A percentile compares a stretch with the other conserved stretches of the same genome.
phyloP scores from a whole-genome alignment of 2,329 filamentous ascomycete species.

The Xylaria sp. region DNA sequence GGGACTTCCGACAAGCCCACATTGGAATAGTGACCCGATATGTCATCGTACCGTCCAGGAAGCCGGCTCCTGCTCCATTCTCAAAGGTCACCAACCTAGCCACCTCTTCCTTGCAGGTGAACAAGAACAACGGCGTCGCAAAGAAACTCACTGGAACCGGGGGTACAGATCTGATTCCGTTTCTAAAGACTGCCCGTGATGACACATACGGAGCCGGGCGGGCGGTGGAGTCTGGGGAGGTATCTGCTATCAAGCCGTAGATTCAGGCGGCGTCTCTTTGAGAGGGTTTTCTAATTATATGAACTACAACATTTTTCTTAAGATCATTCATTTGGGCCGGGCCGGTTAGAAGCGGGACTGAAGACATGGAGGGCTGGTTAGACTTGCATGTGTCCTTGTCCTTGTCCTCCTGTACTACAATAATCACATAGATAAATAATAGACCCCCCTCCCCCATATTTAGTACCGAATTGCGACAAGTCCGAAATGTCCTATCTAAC shows the following conservation, averaged over 20 bases:
- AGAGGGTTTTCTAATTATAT: conserved; percentile 1
- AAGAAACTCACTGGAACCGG: conserved; percentile 81
- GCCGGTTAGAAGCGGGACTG: conserved; percentile 20
- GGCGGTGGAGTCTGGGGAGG: conserved; percentile 1
- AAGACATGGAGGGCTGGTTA: background rate
- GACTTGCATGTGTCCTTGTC: conserved; percentile 2
- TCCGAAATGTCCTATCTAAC: background rate
- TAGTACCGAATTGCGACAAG: background rate
- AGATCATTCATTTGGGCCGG: background rate
- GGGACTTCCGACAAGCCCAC: conserved; percentile 83
- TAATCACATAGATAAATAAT: background rate
- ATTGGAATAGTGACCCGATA: conserved; percentile 91
- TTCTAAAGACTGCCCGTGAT: conserved; percentile 87
- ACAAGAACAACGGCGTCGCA: conserved; percentile 20
- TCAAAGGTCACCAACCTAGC: conserved; percentile 55
- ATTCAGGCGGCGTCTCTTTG: background rate
- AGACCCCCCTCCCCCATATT: background rate
- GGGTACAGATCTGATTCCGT: conserved; percentile 87
- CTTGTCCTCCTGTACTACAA: background rate
- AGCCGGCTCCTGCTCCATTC: conserved; percentile 44
- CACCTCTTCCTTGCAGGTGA: conserved; percentile 55
- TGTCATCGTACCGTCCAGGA: conserved; percentile 80
- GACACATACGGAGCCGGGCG: conserved; percentile 67
- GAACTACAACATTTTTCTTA: background rate
- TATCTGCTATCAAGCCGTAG: background rate